Percentiles rank a stretch among this genome's conserved stretches.
phyloP scores from a whole-genome alignment of 768 basidiomycete genomes.

The Rhodotorula sphaerocarpa region DNA sequence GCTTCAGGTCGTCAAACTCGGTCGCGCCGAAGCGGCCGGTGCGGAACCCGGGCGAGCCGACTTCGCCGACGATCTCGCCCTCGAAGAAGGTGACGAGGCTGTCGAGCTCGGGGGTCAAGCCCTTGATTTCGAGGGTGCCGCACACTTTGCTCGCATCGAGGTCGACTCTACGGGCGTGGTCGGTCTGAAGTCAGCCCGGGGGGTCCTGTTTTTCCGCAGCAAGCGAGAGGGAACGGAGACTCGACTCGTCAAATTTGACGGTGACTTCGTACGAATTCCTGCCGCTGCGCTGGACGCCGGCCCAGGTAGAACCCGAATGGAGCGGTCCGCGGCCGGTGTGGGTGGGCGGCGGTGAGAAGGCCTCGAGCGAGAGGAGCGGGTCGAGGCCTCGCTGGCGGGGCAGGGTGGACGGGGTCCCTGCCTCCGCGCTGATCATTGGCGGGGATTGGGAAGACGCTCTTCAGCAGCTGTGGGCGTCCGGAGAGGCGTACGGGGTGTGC shows the following conservation, averaged over 20 bases:
- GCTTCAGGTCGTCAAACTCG: slow-evolving; percentile 82
- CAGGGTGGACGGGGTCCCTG: neutral
- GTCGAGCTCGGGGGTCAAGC: slow-evolving; percentile 47
- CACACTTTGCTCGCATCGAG: slow-evolving; percentile 74
- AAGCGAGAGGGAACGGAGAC: slow-evolving; percentile 33
- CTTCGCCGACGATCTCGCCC: slow-evolving; percentile 32
- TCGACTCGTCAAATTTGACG: slow-evolving; percentile 57
- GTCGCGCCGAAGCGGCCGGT: slow-evolving; percentile 80
- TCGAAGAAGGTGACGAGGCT: slow-evolving; percentile 34
- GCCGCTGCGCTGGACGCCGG: slow-evolving; percentile 88
- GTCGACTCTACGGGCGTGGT: slow-evolving; percentile 57
- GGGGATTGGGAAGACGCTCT: no score
- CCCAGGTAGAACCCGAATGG: slow-evolving; percentile 75
- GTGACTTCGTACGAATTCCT: slow-evolving; percentile 89
- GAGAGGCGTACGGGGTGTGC: no score
- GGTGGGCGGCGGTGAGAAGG: neutral
- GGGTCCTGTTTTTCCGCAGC: neutral
- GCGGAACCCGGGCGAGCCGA: slow-evolving; percentile 76
- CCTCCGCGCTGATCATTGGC: no score
- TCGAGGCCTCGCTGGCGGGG: neutral
- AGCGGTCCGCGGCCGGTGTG: slow-evolving; percentile 39
- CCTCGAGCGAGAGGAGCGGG: slow-evolving; percentile 3
- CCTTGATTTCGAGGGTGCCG: slow-evolving; percentile 86
- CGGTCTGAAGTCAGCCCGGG: neutral
- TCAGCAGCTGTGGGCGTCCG: no score